Evolutionary conservation across 2,329 filamentous ascomycete genomes (phyloP), one percentile per base, ranked within the genome.

Genomic region (Laburnicola sp.): DNA sequence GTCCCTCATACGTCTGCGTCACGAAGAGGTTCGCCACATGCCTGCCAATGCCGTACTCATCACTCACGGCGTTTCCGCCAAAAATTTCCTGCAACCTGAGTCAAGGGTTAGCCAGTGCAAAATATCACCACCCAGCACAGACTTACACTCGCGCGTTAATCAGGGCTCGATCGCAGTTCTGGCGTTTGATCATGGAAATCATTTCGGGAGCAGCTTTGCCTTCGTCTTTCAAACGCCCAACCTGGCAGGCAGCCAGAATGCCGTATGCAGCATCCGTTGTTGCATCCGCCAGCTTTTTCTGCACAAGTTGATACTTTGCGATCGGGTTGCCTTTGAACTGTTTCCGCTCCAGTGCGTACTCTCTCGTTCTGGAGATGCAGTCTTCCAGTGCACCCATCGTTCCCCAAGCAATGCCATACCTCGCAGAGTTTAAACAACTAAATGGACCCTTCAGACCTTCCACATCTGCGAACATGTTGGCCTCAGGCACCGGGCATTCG

Each of bases 1-100:
- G 94, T 22, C 94, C 94, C 76, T 99, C 94, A 64, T 99, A 99
- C 1, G 93, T 97, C 77, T 97, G 93, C 48, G 93, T 95, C 46
- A 99, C 94, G 74, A 95, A 99, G 58, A 99, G 74, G 73, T 99
- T 99, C 50, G 93, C 87, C 52, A 97, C 94, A 77, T 97, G 94
- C 58, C 94, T 85, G 11, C 91, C 94, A 67, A 99, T 97, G 56
- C 86, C 86, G 69, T 97, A 99, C 76, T 99, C 94, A 65, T 99
- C 94, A 68, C 91, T 96, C 43, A 94, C 91, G n/a, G 94, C 94
- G 69, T 99, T 99, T 27, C 94, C 94, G 51, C 94, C 94, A 76
- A 99, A 97, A 22, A 99, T 84, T 77, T 99, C 94, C 75, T 99
- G 94, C 54, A 99, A 78, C 54, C 82, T 85, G 51, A 11, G 37